These are phyloP conservation scores for Talaromyces proteolyticus DNA, from an alignment of 495 filamentous ascomycete genomes.

Conservation along the genomic window DNA sequence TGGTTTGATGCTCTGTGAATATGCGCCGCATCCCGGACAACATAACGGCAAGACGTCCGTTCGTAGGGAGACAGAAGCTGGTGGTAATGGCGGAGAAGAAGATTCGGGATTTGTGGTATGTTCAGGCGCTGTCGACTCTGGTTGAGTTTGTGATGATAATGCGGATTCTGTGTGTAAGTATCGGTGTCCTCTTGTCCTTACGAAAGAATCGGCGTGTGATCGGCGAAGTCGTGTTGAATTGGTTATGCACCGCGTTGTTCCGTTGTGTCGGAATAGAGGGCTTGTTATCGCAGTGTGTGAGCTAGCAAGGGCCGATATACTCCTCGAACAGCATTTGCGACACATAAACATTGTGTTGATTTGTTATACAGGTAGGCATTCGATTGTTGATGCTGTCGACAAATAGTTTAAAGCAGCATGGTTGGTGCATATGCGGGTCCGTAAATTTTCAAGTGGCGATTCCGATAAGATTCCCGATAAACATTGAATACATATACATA, in stretches of 20 bases:
- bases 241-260: background rate
- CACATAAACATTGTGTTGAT: background rate
- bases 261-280: background rate
- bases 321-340: background rate
- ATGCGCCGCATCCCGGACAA: slow-evolving; percentile 88
- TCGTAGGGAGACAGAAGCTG: slow-evolving; percentile 1
- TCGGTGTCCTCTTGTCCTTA: background rate
- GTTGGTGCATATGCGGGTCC: slow-evolving; percentile 2
- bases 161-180: background rate
- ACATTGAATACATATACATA: background rate
- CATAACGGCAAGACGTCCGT: slow-evolving; percentile 25
- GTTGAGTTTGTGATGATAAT: background rate
- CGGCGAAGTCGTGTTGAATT: background rate
- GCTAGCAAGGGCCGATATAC: background rate
- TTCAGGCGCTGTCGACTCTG: background rate
- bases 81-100: slow-evolving; percentile 1
- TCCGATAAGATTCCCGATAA: too few species aligned
- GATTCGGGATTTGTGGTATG: background rate
- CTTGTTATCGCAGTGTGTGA: background rate
- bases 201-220: background rate
- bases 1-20: slow-evolving; percentile 64
- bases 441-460: too few species aligned
- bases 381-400: background rate
- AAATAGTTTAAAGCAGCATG: background rate
- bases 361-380: too few species aligned